phyloP scores from a whole-genome alignment of 2,329 filamentous ascomycete genomes.

The Paecilomyces sp. region DNA sequence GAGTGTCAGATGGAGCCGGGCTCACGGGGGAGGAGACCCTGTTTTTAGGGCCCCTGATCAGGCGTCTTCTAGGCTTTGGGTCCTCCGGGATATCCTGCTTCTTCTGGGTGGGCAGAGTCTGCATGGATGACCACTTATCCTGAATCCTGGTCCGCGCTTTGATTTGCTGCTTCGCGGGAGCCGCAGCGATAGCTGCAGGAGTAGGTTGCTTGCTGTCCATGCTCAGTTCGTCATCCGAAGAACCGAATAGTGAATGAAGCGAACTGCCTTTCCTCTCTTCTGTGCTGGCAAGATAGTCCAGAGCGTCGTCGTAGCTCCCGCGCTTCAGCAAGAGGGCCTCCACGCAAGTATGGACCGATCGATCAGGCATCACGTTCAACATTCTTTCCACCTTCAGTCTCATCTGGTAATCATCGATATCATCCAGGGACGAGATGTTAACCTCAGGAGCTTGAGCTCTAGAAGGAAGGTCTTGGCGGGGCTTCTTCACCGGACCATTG shows the following conservation, averaged over 20 bases:
- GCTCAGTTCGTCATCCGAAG: slow-evolving; percentile 36
- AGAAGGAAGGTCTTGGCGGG: slow-evolving; percentile 35
- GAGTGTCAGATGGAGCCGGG: slow-evolving; percentile 12
- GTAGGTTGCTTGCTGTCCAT: slow-evolving; percentile 13
- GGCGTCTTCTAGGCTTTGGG: slow-evolving; percentile 26
- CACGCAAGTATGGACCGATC: slow-evolving; percentile 41
- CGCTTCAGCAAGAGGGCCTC: slow-evolving; percentile 44
- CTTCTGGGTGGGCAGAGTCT: slow-evolving; percentile 22
- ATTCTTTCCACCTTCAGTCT: slow-evolving; percentile 48
- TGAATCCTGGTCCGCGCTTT: slow-evolving; percentile 51
- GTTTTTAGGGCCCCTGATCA: slow-evolving; percentile 30
- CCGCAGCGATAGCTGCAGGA: slow-evolving; percentile 3
- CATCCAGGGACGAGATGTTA: slow-evolving; percentile 38
- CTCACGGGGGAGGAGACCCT: slow-evolving; percentile 19
- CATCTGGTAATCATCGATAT: slow-evolving; percentile 45
- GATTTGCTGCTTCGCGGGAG: slow-evolving; percentile 45
- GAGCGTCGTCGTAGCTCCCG: slow-evolving; percentile 50
- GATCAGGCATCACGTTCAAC: slow-evolving; percentile 39
- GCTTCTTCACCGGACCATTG: slow-evolving; percentile 31
- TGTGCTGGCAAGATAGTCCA: slow-evolving; percentile 37
- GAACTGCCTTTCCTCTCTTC: slow-evolving; percentile 21
- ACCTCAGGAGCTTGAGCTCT: slow-evolving; percentile 39
- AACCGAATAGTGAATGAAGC: slow-evolving; percentile 12
- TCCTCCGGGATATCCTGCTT: slow-evolving; percentile 15
- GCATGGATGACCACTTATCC: slow-evolving; percentile 50